Percentiles rank a stretch among this genome's conserved stretches.
Conservation (phyloP, 306 rosid genomes). For the Cajanus cajan region DNA sequence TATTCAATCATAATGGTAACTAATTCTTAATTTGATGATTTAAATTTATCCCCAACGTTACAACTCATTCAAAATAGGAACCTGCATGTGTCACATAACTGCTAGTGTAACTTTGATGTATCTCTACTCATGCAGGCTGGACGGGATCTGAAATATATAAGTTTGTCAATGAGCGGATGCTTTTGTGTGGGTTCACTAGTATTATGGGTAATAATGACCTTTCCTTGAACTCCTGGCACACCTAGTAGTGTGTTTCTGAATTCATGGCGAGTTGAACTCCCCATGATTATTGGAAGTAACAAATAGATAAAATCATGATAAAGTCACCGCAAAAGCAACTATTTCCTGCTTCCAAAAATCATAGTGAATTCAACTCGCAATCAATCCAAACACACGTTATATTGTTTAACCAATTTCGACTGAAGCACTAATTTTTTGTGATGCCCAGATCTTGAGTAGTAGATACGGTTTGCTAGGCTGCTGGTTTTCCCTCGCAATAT, state of each 20-base stretch:
- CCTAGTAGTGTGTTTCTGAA: background rate
- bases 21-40: background rate
- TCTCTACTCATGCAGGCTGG: constrained; percentile 69
- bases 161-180: constrained; percentile 82
- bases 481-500: constrained; percentile 71
- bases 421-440: constrained; percentile 10
- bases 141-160: constrained; percentile 73
- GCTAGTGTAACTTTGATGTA: background rate
- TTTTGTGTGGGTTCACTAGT: constrained; percentile 59
- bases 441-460: constrained; percentile 54
- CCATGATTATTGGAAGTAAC: too few relatives aligned
- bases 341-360: too few relatives aligned
- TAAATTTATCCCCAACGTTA: background rate
- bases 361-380: too few relatives aligned
- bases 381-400: background rate
- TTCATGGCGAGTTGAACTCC: too few relatives aligned
- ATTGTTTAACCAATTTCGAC: constrained; percentile 23
- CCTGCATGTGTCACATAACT: background rate
- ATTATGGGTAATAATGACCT: constrained; percentile 46
- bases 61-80: background rate
- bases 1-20: background rate
- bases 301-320: too few relatives aligned
- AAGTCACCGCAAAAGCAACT: too few relatives aligned
- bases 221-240: constrained; percentile 23
- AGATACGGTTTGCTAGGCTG: constrained; percentile 71